Evolutionary conservation across 1,139 yeast species (phyloP).

Genomic region (Geotrichum bryndzae): DNA sequence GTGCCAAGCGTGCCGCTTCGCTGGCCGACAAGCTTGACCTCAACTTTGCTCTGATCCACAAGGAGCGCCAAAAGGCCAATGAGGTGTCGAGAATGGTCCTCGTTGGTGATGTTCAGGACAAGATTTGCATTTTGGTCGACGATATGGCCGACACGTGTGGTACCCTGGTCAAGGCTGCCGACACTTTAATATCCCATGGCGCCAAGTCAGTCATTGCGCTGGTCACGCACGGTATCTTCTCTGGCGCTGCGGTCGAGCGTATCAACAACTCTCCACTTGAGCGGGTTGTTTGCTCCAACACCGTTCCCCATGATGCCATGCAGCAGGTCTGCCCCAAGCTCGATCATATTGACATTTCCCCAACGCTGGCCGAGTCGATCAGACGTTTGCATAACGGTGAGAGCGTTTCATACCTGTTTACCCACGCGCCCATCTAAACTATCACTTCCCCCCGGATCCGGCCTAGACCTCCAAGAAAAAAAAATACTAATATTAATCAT

Average conservation of each 20-base stretch:
- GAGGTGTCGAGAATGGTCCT: conserved; percentile 91
- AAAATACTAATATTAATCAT: no score
- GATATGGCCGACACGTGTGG: conserved; percentile 99
- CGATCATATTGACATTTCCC: conserved; percentile 77
- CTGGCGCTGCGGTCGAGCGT: conserved; percentile 78
- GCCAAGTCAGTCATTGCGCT: conserved; percentile 87
- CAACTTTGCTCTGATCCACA: conserved; percentile 91
- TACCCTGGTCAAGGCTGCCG: conserved; percentile 92
- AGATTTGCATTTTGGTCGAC: conserved; percentile 83
- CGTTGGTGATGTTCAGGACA: conserved; percentile 87
- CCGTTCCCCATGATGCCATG: conserved; percentile 83
- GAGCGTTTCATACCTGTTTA: conserved; percentile 85
- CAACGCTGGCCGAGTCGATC: conserved; percentile 77
- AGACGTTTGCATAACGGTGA: conserved; percentile 97
- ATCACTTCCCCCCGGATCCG: background rate
- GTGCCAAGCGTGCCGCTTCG: conserved; percentile 95
- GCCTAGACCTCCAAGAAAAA: background rate
- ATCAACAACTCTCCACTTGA: conserved; percentile 72
- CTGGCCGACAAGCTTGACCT: conserved; percentile 86
- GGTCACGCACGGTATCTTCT: conserved; percentile 89
- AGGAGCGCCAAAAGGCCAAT: conserved; percentile 90
- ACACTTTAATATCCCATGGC: conserved; percentile 67
- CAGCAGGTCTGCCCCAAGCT: conserved; percentile 62
- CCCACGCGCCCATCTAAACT: conserved; percentile 51
- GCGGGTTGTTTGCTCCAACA: conserved; percentile 84